Evolutionary conservation across 352 stramenopile species (phyloP), one percentile per base, ranked within the genome.

Genomic region (Plasmopara halstedii): DNA sequence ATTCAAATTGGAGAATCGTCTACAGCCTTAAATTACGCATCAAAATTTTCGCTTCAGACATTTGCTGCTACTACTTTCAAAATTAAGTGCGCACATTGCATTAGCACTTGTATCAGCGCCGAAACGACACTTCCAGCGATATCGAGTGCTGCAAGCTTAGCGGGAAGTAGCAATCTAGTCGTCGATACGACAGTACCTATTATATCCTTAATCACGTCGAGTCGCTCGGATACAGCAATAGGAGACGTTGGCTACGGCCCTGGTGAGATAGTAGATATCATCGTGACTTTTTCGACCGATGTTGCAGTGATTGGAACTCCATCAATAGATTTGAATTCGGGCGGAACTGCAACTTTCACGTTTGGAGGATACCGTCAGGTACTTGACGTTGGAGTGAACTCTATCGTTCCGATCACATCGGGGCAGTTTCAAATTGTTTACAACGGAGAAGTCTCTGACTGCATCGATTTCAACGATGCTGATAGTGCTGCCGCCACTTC

Each of bases 351-450:
- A 2, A 53, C 18, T 1, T 81, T 90, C 44, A 73, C 65, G 0
- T 76, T 76, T 11, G 59, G 39, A 7, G 61, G 73, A 0, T 76
- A 79, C 40, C 71, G 75, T 0, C 78, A 90, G 32, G 42, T 88
- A 1, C 55, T 90, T 10, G 78, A 90, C 20, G 56, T 90, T 22
- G 78, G 75, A 2, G 72, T 85, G 0, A 42, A 76, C 22, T 68
- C 74, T n/a, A 53, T 70, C 15, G 53, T 55, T 17, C 67, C 70
- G 0, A 27, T 90, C 13, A 76, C 50, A 2, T 85, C 64, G 1
- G 78, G 78, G 2, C 73, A 90, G 43, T 90, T 85, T 50, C 64
- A 65, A 0, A 35, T 90, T 15, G 43, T 46, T 5, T 88, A 88
- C 23, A 42, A 65, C 6, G 58, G 32, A 0, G n/a, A 46, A 15